A percentile compares a stretch with the other conserved stretches of the same genome.
Evolutionary conservation across 148 eudicot genomes (phyloP).

Genomic region (Vaccinium corymbosum): DNA sequence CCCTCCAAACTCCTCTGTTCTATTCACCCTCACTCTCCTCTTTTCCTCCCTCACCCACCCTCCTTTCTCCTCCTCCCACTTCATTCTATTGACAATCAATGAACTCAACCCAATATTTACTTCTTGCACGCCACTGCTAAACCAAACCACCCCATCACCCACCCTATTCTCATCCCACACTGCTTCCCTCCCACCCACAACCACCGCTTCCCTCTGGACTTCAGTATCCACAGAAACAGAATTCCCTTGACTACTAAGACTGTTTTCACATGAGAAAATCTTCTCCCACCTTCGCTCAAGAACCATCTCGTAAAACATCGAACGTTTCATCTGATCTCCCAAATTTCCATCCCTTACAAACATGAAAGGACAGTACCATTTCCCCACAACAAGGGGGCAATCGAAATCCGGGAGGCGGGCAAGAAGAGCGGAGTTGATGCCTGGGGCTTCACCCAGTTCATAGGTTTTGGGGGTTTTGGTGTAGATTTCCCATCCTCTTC

Average conservation of each 20-base stretch:
- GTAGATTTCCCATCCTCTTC: constrained; percentile 38
- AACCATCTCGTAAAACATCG: constrained; percentile 58
- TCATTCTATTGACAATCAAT: constrained; percentile 57
- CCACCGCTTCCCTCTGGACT: constrained; percentile 37
- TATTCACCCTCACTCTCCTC: constrained; percentile 33
- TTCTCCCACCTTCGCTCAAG: constrained; percentile 75
- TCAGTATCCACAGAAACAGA: constrained; percentile 35
- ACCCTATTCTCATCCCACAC: constrained; percentile 27
- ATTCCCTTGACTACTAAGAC: constrained; percentile 15
- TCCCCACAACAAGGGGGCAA: constrained; percentile 51
- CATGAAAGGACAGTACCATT: constrained; percentile 75
- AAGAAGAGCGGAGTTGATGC: constrained; percentile 50
- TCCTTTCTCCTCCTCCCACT: constrained; percentile 62
- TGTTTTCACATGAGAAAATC: constrained; percentile 34
- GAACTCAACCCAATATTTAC: constrained; percentile 49
- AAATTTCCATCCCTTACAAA: constrained; percentile 50
- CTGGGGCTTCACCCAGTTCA: constrained; percentile 50
- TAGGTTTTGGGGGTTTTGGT: constrained; percentile 31
- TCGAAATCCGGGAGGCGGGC: constrained; percentile 47
- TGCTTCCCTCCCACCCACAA: constrained; percentile 36
- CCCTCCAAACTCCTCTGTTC: constrained; percentile 40
- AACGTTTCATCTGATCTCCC: constrained; percentile 40
- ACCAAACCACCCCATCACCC: constrained; percentile 45
- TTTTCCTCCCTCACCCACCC: constrained; percentile 44
- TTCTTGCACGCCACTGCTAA: constrained; percentile 6